Base-by-base conservation (phyloP, 495 filamentous ascomycete species). In the Pseudoneurospora amorphoporcata region DNA sequence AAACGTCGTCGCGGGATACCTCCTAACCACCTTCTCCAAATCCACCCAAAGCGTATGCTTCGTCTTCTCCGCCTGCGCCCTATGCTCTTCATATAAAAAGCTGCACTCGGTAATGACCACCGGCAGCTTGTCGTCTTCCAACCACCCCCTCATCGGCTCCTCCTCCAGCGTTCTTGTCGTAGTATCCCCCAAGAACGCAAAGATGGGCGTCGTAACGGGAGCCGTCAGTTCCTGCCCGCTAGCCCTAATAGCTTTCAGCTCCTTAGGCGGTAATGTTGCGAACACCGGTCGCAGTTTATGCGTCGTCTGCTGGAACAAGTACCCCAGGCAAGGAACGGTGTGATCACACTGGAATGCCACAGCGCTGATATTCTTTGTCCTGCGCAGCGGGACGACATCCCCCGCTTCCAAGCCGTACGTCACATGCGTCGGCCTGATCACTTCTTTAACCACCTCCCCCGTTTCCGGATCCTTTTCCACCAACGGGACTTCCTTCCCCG, bases 51-150 rank as follows among this genome's bases (percentile, higher is more conserved):
- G 38, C 6, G 81, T 83, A 68, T 83, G 81, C 74, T 79, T 77
- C 17, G 81, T 83, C 73, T 76, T 76, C 3, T 70, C 77, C 32
- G 80, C 80, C 74, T 82, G 81, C 23, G 53, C 70, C 14, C 75
- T 17, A 68, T 83, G 81, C 71, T 77, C 73, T 65, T 79, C 78
- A 29, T 69, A 71, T 43, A 83, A 61, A 41, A 83, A 83, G 35
- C 77, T 81, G 71, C 81, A 83, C 75, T 83, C 81, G 1, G 79
- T 81, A 38, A 83, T 76, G 29, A 83, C 81, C 10, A 83, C 80
- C 43, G 74, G 72, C 45, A 83, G 70, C 3, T 75, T 78, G 1
- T 71, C 19, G 8, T 12, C 8, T 1, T 40, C 40, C 68, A 83
- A 43, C 76, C 76, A 79, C 5, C 38, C 65, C 16, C 38, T 40